phyloP scores from a whole-genome alignment of 345 rosid species.

The Theobroma cacao region DNA sequence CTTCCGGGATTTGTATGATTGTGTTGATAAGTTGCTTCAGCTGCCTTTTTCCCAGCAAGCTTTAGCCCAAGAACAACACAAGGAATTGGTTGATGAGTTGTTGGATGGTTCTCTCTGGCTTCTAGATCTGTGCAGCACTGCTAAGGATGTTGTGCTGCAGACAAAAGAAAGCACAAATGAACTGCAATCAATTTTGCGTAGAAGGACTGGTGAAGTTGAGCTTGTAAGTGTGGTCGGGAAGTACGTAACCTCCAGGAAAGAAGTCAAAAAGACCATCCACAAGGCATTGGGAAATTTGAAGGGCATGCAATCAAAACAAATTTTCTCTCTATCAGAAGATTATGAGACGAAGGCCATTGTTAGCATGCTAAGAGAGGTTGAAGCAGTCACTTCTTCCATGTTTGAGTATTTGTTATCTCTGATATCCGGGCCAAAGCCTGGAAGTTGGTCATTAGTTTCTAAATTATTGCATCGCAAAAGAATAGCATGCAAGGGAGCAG shows the following conservation, averaged over 20 bases:
- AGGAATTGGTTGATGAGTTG: constrained; percentile 21
- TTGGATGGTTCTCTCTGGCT: constrained; percentile 34
- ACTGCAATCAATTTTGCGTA: constrained; percentile 27
- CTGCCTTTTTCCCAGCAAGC: constrained; percentile 20
- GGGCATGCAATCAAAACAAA: background rate
- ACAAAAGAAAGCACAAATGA: constrained; percentile 25
- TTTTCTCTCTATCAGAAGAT: background rate
- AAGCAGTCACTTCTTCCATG: constrained; percentile 10
- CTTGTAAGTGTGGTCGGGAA: constrained; percentile 11
- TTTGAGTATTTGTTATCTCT: constrained; percentile 25
- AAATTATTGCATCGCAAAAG: constrained; percentile 23
- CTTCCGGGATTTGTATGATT: constrained; percentile 33
- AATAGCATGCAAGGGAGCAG: constrained; percentile 11
- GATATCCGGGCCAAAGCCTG: constrained; percentile 12
- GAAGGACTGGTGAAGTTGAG: background rate
- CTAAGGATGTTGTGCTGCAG: constrained; percentile 34
- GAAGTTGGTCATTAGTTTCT: constrained; percentile 20
- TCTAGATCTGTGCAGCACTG: constrained; percentile 27
- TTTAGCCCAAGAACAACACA: constrained; percentile 26
- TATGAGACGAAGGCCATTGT: background rate
- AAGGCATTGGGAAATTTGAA: constrained; percentile 17
- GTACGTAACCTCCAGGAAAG: constrained; percentile 16
- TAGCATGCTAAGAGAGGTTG: constrained; percentile 19
- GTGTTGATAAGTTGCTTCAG: constrained; percentile 25
- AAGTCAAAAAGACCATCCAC: constrained; percentile 18